phyloP scores from a whole-genome alignment of 164 flowering plant species.

The Litsea cubeba region DNA sequence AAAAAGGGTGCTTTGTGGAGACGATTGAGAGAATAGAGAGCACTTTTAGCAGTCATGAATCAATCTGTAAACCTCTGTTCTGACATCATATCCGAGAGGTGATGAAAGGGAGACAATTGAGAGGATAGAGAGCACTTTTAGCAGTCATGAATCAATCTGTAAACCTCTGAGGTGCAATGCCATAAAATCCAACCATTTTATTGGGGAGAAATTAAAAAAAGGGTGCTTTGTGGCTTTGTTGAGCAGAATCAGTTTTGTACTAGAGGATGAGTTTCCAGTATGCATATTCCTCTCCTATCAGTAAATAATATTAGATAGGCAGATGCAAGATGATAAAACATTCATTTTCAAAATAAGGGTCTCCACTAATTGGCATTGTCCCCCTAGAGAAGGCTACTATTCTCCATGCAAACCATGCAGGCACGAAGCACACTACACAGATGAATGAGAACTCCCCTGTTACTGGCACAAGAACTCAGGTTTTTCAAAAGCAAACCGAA shows the following conservation, averaged over 20 bases:
- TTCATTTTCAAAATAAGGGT: not conserved
- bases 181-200: not conserved
- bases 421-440: no score
- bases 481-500: no score
- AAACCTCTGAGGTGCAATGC: not conserved
- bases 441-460: no score
- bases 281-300: not conserved
- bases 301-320: not conserved
- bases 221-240: not conserved
- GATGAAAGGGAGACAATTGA: not conserved
- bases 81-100: not conserved
- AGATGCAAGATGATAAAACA: not conserved
- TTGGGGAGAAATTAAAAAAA: not conserved
- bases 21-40: not conserved
- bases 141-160: not conserved
- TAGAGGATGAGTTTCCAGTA: not conserved
- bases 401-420: not conserved
- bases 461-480: no score
- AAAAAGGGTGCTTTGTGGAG: not conserved
- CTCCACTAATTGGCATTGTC: not conserved
- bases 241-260: not conserved
- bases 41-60: not conserved
- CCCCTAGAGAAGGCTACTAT: not conserved
- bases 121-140: not conserved
- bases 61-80: not conserved